Percentiles rank a stretch among this genome's conserved stretches.
These are phyloP conservation scores for Citrus cavaleriei DNA, from an alignment of 345 rosid species.

Conservation along the genomic window DNA sequence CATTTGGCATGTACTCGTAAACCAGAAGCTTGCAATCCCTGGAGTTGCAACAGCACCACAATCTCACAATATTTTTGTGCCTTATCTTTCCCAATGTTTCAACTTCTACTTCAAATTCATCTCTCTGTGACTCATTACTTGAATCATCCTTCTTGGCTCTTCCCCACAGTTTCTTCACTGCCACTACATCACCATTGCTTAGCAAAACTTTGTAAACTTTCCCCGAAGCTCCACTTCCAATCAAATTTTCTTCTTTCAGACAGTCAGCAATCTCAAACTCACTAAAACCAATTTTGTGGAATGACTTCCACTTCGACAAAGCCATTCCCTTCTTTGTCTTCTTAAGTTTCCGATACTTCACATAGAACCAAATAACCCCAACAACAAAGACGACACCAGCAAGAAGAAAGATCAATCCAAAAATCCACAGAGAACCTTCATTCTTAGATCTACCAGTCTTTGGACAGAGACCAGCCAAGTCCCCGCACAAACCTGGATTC, in stretches of 20 bases:
- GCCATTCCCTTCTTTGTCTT: slow-evolving; percentile 33
- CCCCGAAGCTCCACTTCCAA: slow-evolving; percentile 83
- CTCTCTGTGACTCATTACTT: slow-evolving; percentile 28
- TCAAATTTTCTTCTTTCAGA: slow-evolving; percentile 65
- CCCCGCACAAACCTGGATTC: slow-evolving; percentile 75
- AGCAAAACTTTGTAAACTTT: slow-evolving; percentile 79
- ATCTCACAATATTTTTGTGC: slow-evolving; percentile 83
- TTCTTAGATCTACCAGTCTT: slow-evolving; percentile 25
- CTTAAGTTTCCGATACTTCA: slow-evolving; percentile 46
- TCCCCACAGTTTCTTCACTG: slow-evolving; percentile 72
- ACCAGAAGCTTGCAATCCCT: slow-evolving; percentile 71
- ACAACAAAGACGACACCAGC: slow-evolving; percentile 48
- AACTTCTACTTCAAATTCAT: slow-evolving; percentile 69
- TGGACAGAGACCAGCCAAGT: slow-evolving; percentile 55
- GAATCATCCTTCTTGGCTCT: slow-evolving; percentile 31
- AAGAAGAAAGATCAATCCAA: slow-evolving; percentile 46
- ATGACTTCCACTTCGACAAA: slow-evolving; percentile 73
- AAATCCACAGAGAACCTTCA: slow-evolving; percentile 55
- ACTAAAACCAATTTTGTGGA: slow-evolving; percentile 78
- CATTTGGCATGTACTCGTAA: slow-evolving; percentile 90
- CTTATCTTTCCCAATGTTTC: slow-evolving; percentile 83
- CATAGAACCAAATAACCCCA: slow-evolving; percentile 60
- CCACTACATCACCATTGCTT: slow-evolving; percentile 64
- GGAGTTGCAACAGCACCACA: slow-evolving; percentile 73
- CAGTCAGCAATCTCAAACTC: slow-evolving; percentile 57